A percentile compares a stretch with the other conserved stretches of the same genome.
phyloP scores from a whole-genome alignment of 139 green algal genomes.

The Micractinium sp. region DNA sequence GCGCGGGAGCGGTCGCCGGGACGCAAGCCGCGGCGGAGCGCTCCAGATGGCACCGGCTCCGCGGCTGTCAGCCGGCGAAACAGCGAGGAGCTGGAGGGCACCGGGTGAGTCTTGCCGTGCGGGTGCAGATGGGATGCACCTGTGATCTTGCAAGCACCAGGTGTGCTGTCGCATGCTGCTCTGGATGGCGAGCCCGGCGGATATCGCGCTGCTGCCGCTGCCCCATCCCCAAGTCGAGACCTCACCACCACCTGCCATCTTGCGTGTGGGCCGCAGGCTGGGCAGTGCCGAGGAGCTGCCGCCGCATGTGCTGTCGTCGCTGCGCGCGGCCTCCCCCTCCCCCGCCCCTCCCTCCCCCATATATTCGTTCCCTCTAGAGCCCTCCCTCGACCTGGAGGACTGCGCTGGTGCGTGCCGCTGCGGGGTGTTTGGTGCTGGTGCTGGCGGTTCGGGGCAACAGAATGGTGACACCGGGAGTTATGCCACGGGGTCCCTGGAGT shows the following conservation, averaged over 20 bases:
- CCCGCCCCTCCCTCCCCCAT: slow-evolving; percentile 9
- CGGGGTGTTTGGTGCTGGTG: background rate
- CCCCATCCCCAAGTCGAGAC: no score
- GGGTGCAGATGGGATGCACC: background rate
- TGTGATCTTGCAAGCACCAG: no score
- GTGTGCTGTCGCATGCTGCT: no score
- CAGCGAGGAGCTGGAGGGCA: slow-evolving; percentile 5
- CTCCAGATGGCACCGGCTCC: background rate
- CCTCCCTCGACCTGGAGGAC: slow-evolving; percentile 49
- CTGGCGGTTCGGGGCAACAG: no score
- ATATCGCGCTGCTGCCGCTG: no score
- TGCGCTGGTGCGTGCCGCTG: slow-evolving; percentile 1
- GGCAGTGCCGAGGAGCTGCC: background rate
- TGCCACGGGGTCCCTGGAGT: no score
- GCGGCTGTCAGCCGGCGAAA: background rate
- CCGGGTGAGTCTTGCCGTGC: background rate
- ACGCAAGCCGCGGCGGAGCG: slow-evolving; percentile 6
- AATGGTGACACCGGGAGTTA: no score
- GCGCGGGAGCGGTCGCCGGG: background rate
- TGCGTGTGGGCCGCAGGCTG: no score
- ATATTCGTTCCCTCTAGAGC: slow-evolving; percentile 3
- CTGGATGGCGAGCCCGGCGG: no score
- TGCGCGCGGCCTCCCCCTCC: background rate
- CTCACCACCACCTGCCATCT: no score
- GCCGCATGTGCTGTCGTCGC: background rate